Conservation (phyloP, 176 grass and related monocot species). For the Rhynchospora tenuis region DNA sequence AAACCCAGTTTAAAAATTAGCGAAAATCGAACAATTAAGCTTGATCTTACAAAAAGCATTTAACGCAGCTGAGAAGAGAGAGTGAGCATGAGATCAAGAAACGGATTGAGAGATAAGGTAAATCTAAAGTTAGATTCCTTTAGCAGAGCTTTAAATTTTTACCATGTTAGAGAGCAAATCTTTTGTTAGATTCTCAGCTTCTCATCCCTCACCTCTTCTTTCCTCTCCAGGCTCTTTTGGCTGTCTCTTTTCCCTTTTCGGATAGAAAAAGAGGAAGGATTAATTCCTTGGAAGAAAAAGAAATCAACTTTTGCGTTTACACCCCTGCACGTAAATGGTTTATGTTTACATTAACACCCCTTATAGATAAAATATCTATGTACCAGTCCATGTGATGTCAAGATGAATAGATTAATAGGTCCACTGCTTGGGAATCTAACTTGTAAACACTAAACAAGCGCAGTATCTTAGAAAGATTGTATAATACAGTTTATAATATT, state of each 20-base stretch:
- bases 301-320: conserved; percentile 15
- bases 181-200: conserved; percentile 25
- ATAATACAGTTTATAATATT: background rate
- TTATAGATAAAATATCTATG: background rate
- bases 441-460: no score
- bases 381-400: background rate
- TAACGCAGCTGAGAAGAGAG: background rate
- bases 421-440: background rate
- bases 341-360: background rate
- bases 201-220: conserved; percentile 6
- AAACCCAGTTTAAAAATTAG: conserved; percentile 25
- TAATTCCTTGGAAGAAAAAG: conserved; percentile 9
- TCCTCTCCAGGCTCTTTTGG: background rate
- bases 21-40: background rate
- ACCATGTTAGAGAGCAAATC: background rate
- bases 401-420: background rate
- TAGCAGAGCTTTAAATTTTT: background rate
- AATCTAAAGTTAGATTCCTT: background rate
- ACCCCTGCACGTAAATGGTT: background rate
- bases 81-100: background rate
- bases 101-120: background rate
- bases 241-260: conserved; percentile 8
- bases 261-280: conserved; percentile 15
- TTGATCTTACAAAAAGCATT: background rate
- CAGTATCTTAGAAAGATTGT: background rate